Evolutionary conservation across 2,329 filamentous ascomycete genomes (phyloP), one percentile per base, ranked within the genome.

Genomic region (Cryphonectria naterciae): DNA sequence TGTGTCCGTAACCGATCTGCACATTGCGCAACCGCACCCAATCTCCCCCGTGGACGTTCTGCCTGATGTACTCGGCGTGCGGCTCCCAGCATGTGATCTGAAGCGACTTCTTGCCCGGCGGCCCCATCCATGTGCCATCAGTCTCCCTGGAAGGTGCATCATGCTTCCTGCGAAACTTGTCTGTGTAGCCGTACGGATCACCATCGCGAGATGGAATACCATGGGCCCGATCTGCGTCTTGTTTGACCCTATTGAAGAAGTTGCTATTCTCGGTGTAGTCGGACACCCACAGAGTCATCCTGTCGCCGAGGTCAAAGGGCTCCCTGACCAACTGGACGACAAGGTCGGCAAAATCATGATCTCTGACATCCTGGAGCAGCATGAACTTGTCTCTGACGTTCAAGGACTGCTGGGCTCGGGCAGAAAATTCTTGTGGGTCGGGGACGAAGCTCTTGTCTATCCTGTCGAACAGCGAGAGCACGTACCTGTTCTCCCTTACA

Each of bases 221-320:
- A 1, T 78, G 74, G 2, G 78, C 74, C 32, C 74, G 76, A 1
- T 78, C 74, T 2, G 79, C 73, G 28, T 73, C 76, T 35, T 78
- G 77, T 71, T 76, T 80, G 15, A 77, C 75, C 65, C 82, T 89
- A 49, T 89, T 80, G 74, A 86, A 91, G 70, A 98, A 89, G 0
- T 76, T 72, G 0, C 83, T 77, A 76, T 98, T 93, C 66, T 88
- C 82, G 0, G 94, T 97, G 79, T 95, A 97, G 79, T 98, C 95
- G 0, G 93, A 92, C 25, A 97, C 82, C 83, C 94, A 94, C 0
- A 97, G 74, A 6, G 89, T 88, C 17, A 87, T 80, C 70, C 81
- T 86, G 37, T 86, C 84, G 32, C 78, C 77, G 8, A 75, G 28
- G 41, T 84, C 80, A 60, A 79, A 84, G 0, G 86, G 86, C 2